Evolutionary conservation across 2,329 filamentous ascomycete species (phyloP), one percentile per base, ranked within the genome.

Genomic region (Neophaeococcomyces aloes): DNA sequence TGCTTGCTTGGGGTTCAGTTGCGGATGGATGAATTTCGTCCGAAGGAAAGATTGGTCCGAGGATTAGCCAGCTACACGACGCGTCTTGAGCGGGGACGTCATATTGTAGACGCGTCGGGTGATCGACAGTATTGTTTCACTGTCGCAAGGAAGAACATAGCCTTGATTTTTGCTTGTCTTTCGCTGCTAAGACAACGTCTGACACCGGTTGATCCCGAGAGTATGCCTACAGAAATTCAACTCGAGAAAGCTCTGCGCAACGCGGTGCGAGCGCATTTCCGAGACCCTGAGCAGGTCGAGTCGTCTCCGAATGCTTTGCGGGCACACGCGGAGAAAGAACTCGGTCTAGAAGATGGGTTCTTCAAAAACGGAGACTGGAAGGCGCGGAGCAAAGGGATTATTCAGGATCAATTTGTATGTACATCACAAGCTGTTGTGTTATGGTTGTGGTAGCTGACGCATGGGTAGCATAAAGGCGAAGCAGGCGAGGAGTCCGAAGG

Each of bases 231-330:
- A 4, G 59, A 65, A 36, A 46, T 55, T 18, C 45, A 49, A 39
- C 49, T 68, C n/a, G 64, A 66, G 46, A 55, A 59, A 31, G 58
- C 54, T 15, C 51, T 69, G 34, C 62, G 65, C 32, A 57, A 64
- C 42, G 56, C 59, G 11, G 64, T 42, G 19, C 39, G 30, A 15
- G 31, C 39, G 15, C 29, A 7, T n/a, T 42, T 34, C 39, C 18
- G 34, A 15, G 21, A 34, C 18, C 39, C 39, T 14, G 21, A 13
- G 8, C 57, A 61, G 25, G 69, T 75, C 4, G 67, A 75, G 39
- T 59, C 79, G 48, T 78, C 76, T 0, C 65, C 79, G 41, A 78
- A 76, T 49, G 65, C 66, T 43, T 70, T 78, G 39, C 72, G 77
- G 38, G 55, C 63, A 23, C 66, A 66, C 18, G 70, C 69, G 3